Conservation (phyloP, 352 stramenopile species). For the Chrysophaeum taylorii region DNA sequence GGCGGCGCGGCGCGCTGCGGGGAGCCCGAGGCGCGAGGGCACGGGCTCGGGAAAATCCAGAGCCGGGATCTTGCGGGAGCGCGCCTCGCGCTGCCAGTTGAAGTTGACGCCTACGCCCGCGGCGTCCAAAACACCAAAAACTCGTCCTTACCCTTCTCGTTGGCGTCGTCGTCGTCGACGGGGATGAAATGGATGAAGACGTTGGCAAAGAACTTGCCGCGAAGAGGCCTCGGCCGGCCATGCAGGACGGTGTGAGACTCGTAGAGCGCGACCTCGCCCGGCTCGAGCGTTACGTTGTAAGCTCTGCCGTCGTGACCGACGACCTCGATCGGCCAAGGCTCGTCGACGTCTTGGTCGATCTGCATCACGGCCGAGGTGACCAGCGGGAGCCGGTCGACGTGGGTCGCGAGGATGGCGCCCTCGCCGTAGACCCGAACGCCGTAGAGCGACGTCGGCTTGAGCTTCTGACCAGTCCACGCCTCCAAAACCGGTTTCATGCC, state of each 20-base stretch:
- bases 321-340: constrained; percentile 67
- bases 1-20: background rate
- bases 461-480: constrained; percentile 51
- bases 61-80: background rate
- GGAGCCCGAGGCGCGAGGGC: background rate
- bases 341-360: constrained; percentile 59
- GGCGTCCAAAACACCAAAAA: too few relatives aligned
- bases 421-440: constrained; percentile 50
- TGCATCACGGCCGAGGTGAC: constrained; percentile 60
- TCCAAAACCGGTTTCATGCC: constrained; percentile 42
- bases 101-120: too few relatives aligned
- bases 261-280: constrained; percentile 68
- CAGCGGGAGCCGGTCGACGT: constrained; percentile 57
- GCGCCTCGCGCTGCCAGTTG: background rate
- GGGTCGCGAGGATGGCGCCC: constrained; percentile 41
- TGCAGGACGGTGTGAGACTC: constrained; percentile 60
- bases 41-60: too few relatives aligned
- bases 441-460: constrained; percentile 44
- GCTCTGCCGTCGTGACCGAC: constrained; percentile 59
- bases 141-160: background rate
- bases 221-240: constrained; percentile 35
- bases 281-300: constrained; percentile 59
- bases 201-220: constrained; percentile 52
- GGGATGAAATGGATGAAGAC: constrained; percentile 52
- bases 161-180: background rate